Base-by-base conservation (phyloP, 2,329 filamentous ascomycete genomes). In the Phialemonium atrogriseum region DNA sequence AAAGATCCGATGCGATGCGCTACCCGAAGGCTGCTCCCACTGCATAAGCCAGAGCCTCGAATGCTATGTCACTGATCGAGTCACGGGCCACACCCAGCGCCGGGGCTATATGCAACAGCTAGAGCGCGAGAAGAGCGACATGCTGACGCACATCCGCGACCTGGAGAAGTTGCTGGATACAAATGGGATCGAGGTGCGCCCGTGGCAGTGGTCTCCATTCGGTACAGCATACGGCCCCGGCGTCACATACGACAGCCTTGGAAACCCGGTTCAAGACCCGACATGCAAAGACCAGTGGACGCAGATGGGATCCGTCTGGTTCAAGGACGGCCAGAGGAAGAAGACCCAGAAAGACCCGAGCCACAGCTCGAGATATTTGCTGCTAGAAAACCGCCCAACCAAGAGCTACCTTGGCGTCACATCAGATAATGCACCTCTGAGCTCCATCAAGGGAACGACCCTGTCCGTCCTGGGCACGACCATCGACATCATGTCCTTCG, bases 1-100 rank as follows among this genome's bases (percentile, higher is more conserved):
- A 45, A 94, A 94, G 60, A 93, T 93, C 47, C 77, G 84, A 51
- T 93, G 86, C 66, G 86, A 93, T 62, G 80, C 78, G 33, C 67
- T 82, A 24, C 76, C 81, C 19, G 80, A 84, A 43, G 86, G 84
- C 40, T 94, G 86, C 60, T 84, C 83, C 39, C 81, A 84, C 47
- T 94, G 86, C 61, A 63, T 75, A 45, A 77, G 81, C 55, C 82
- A 84, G 51, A 77, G 76, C 41, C 75, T 82, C 46, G 74, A 84
- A 49, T 94, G 86, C 60, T 80, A 75, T 58, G 87, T 87, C 33
- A 94, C 86, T 36, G 86, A 94, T 55, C 78, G 86, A 46, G 85
- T 91, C 49, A 88, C 84, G 4, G 84, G 85, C 36, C 79, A 82
- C 40, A 84, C 85, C 30, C 81, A 84, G 37, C 75, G 78, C 35